A percentile compares a stretch with the other conserved stretches of the same genome.
phyloP scores from a whole-genome alignment of 257 asterid genomes.

The Cruciata laevipes region DNA sequence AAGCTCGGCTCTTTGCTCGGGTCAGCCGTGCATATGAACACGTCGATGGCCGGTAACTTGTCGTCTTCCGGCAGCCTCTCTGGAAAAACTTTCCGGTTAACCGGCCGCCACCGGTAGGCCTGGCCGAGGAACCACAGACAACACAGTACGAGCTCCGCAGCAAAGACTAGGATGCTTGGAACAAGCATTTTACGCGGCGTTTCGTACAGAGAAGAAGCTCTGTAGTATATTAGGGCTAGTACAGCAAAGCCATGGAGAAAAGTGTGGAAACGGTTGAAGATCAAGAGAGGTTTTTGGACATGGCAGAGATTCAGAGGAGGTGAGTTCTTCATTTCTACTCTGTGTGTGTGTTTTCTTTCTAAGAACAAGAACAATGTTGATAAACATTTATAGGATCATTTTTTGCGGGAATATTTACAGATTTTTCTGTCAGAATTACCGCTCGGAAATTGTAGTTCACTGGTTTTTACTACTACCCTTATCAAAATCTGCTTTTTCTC shows the following conservation, averaged over 20 bases:
- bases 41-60: conserved; percentile 44
- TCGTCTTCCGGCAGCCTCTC: conserved; percentile 35
- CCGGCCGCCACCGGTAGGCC: conserved; percentile 43
- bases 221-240: conserved; percentile 34
- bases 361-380: background rate
- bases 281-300: conserved; percentile 17
- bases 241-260: conserved; percentile 33
- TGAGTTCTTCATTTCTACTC: conserved; percentile 6
- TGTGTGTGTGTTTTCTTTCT: background rate
- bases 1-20: conserved; percentile 48
- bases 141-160: conserved; percentile 33
- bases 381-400: no score
- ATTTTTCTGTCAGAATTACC: no score
- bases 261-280: conserved; percentile 33
- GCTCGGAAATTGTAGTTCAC: no score
- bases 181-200: background rate
- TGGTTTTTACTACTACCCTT: no score
- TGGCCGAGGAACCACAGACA: conserved; percentile 51
- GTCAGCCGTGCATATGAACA: conserved; percentile 59
- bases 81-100: conserved; percentile 31
- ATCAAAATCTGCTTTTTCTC: no score
- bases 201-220: conserved; percentile 22
- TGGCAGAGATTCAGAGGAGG: conserved; percentile 33
- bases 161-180: conserved; percentile 11
- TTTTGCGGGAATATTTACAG: no score